phyloP scores from a whole-genome alignment of 495 filamentous ascomycete species.

The Tuber melanosporum region DNA sequence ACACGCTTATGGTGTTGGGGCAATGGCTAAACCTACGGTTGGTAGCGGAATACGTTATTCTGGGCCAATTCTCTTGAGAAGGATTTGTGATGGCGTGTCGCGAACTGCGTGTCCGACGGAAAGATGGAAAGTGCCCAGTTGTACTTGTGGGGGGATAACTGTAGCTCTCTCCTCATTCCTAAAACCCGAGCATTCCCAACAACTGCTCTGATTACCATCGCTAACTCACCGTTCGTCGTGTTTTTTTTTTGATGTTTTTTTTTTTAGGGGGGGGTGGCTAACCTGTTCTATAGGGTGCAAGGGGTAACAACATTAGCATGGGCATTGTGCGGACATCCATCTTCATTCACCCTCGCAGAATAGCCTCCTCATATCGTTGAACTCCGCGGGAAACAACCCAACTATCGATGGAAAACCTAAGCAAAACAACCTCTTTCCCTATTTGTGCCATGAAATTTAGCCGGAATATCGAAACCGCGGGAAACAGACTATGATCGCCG shows the following conservation, averaged over 20 bases:
- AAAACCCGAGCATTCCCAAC: conserved; percentile 55
- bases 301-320: conserved; percentile 46
- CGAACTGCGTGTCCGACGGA: conserved; percentile 62
- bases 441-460: neutral
- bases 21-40: conserved; percentile 49
- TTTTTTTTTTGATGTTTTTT: no score
- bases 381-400: neutral
- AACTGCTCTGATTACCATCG: conserved; percentile 42
- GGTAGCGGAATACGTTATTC: conserved; percentile 58
- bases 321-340: conserved; percentile 45
- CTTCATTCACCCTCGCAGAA: conserved; percentile 21
- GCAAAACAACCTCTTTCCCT: neutral
- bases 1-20: conserved; percentile 48
- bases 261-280: neutral
- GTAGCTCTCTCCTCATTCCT: conserved; percentile 48
- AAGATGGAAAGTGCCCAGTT: conserved; percentile 54
- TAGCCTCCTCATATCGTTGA: conserved; percentile 8
- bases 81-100: conserved; percentile 60
- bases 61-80: conserved; percentile 56
- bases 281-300: conserved; percentile 45
- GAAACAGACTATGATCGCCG: neutral
- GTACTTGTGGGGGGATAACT: conserved; percentile 52
- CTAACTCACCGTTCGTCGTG: neutral
- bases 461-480: neutral
- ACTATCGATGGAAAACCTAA: neutral